Conservation (phyloP, 164 flowering plant genomes). For the Akebia trifoliata region DNA sequence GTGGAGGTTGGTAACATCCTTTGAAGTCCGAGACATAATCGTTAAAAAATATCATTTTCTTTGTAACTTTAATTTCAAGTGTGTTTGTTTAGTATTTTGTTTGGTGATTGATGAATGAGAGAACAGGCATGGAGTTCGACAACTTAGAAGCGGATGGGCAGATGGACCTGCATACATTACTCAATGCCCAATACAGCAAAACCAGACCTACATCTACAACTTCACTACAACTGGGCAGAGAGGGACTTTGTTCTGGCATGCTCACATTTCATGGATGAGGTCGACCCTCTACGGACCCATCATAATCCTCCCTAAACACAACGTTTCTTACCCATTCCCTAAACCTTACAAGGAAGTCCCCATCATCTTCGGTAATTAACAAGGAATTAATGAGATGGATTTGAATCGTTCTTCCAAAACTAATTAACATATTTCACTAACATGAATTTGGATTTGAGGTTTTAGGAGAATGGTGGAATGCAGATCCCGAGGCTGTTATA, state of each 20-base stretch:
- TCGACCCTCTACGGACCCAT: conserved; percentile 49
- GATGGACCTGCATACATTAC: conserved; percentile 58
- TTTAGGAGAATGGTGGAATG: conserved; percentile 59
- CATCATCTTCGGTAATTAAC: conserved; percentile 40
- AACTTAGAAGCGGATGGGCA: conserved; percentile 45
- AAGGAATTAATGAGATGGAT: neutral
- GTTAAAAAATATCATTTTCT: neutral
- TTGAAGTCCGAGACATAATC: too few species aligned
- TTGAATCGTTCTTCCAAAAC: too few species aligned
- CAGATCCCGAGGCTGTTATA: conserved; percentile 44
- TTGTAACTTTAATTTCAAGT: too few species aligned
- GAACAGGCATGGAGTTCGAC: conserved; percentile 59
- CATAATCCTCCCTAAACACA: conserved; percentile 41
- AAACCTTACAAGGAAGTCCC: conserved; percentile 52
- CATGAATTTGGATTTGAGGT: neutral
- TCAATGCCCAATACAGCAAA: conserved; percentile 57
- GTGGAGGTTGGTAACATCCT: too few species aligned
- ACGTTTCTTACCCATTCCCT: conserved; percentile 40
- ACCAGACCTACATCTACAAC: conserved; percentile 41
- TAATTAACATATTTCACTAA: neutral
- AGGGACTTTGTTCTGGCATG: conserved; percentile 61
- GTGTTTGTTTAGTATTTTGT: too few species aligned
- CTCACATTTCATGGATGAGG: conserved; percentile 53
- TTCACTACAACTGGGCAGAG: conserved; percentile 52
- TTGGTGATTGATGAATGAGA: neutral